phyloP scores from a whole-genome alignment of 495 filamentous ascomycete genomes.

The Hypomontagnella submonticulosa region DNA sequence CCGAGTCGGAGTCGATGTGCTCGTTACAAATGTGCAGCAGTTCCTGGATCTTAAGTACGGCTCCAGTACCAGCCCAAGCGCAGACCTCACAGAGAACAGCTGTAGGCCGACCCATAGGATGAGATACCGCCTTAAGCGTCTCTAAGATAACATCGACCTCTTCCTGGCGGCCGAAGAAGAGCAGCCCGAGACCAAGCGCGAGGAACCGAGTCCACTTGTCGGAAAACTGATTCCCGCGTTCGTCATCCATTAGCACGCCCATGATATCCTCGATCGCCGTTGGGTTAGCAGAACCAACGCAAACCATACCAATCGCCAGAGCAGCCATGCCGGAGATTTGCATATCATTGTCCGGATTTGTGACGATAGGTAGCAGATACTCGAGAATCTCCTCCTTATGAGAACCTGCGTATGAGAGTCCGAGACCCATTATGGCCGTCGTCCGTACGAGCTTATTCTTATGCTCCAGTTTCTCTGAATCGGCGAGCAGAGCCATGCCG shows the following conservation, averaged over 20 bases:
- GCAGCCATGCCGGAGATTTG: constrained; percentile 97
- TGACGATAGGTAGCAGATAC: constrained; percentile 84
- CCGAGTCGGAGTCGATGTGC: constrained; percentile 84
- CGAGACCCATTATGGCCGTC: constrained; percentile 93
- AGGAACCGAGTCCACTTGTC: constrained; percentile 99
- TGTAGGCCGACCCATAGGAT: constrained; percentile 92
- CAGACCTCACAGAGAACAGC: constrained; percentile 93
- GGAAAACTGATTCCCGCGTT: constrained; percentile 85
- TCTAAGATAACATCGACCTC: constrained; percentile 96
- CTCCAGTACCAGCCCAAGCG: constrained; percentile 96
- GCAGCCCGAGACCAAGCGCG: constrained; percentile 89
- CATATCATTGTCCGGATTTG: constrained; percentile 85
- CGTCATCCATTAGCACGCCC: constrained; percentile 89
- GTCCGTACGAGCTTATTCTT: constrained; percentile 80
- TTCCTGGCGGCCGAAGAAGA: constrained; percentile 96
- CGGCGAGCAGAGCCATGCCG: constrained; percentile 83
- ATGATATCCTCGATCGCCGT: constrained; percentile 90
- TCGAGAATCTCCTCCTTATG: constrained; percentile 86
- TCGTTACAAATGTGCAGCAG: constrained; percentile 97
- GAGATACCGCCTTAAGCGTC: constrained; percentile 93
- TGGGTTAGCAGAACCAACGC: constrained; percentile 89
- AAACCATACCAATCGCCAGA: constrained; percentile 87
- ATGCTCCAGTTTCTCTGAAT: constrained; percentile 76
- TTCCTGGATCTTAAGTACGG: constrained; percentile 95
- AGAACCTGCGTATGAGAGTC: constrained; percentile 91